phyloP scores from a whole-genome alignment of 1,139 yeast species.

The Lodderomyces parapsilosis region DNA sequence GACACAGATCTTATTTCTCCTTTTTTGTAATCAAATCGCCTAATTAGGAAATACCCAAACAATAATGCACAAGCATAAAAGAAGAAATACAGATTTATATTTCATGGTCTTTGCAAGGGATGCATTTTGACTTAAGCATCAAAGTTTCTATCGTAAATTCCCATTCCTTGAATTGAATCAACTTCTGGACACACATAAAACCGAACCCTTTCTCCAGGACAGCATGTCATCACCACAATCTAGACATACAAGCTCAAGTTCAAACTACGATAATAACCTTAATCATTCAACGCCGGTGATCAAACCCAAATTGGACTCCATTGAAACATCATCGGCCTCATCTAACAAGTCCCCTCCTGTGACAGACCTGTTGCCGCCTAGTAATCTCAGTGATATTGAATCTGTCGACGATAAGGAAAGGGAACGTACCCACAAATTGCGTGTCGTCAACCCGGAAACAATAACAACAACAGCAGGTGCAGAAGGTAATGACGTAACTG shows the following conservation, averaged over 20 bases:
- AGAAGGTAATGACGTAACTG: not conserved
- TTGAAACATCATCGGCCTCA: slow-evolving; percentile 7
- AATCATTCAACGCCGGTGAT: slow-evolving; percentile 3
- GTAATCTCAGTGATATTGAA: slow-evolving; percentile 11
- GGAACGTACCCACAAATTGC: not conserved
- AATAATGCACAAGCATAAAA: no score
- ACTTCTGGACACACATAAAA: no score
- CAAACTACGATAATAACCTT: slow-evolving; percentile 1
- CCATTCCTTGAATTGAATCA: not conserved
- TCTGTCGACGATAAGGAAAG: slow-evolving; percentile 3
- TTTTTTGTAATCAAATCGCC: not conserved
- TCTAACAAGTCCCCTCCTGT: slow-evolving; percentile 6
- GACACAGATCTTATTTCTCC: no score
- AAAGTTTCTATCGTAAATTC: no score
- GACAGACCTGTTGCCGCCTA: slow-evolving; percentile 9
- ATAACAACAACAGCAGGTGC: slow-evolving; percentile 1
- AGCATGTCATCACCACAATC: slow-evolving; percentile 3
- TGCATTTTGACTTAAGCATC: no score
- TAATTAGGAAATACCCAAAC: slow-evolving; percentile 1
- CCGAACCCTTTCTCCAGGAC: no score
- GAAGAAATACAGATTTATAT: not conserved
- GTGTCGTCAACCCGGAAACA: not conserved
- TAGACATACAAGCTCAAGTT: slow-evolving; percentile 4
- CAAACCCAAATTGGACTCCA: slow-evolving; percentile 11
- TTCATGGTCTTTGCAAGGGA: not conserved